phyloP scores from a whole-genome alignment of 1,284 basidiomycete species.

The Tylopilus sp. region DNA sequence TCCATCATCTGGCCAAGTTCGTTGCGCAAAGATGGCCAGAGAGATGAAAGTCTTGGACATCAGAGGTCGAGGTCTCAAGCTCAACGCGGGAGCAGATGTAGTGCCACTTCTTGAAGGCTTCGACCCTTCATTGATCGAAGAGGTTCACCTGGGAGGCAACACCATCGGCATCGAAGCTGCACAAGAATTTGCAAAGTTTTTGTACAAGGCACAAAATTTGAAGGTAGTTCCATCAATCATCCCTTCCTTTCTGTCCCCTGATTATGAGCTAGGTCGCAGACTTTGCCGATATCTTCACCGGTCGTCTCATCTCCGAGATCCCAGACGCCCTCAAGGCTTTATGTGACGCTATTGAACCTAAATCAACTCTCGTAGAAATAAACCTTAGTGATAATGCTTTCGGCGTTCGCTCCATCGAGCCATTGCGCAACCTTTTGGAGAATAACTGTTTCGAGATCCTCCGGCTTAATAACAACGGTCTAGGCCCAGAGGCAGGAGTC shows the following conservation, averaged over 20 bases:
- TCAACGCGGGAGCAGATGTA: conserved; percentile 81
- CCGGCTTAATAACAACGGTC: conserved; percentile 95
- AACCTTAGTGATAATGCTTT: conserved; percentile 97
- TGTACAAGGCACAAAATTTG: conserved; percentile 73
- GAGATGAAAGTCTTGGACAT: conserved; percentile 40
- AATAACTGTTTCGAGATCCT: conserved; percentile 81
- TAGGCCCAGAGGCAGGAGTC: conserved; percentile 90
- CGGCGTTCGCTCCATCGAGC: conserved; percentile 93
- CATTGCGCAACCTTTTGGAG: conserved; percentile 89
- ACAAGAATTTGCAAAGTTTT: conserved; percentile 80
- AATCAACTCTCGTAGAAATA: conserved; percentile 83
- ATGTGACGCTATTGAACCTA: conserved; percentile 84
- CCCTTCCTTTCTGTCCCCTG: conserved; percentile 16
- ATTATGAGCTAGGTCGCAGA: conserved; percentile 76
- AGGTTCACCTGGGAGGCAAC: conserved; percentile 94
- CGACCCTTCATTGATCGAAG: conserved; percentile 74
- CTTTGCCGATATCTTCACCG: conserved; percentile 98
- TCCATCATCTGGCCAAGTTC: background rate
- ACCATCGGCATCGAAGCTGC: conserved; percentile 95
- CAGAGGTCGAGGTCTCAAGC: conserved; percentile 64
- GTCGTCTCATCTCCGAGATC: conserved; percentile 94
- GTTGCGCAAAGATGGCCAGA: conserved; percentile 31
- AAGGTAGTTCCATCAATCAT: conserved; percentile 59
- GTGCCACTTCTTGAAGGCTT: conserved; percentile 76
- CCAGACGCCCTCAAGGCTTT: conserved; percentile 88